Base-by-base conservation (phyloP, 257 asterid genomes). In the Pogostemon cablin region DNA sequence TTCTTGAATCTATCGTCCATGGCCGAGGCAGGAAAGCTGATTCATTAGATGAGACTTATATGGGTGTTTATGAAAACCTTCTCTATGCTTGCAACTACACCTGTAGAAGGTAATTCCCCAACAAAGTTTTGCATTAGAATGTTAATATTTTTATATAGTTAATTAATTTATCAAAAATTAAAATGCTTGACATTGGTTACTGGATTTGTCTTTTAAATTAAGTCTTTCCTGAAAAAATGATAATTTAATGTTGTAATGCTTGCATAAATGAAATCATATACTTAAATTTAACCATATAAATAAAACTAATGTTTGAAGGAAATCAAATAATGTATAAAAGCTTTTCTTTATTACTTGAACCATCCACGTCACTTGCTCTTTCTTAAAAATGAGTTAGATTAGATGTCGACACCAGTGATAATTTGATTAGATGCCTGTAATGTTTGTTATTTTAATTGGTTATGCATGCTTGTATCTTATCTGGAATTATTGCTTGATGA, bases 1-100 rank as follows among this genome's bases (percentile, higher is more conserved):
- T 67, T 65, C 86, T 90, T 60, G 98, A 93, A 83, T 95, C 92
- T 43, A 61, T 77, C 44, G 92, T 88, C 73, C 98, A 93, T 69
- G 98, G 98, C 59, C 88, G 97, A 68, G 97, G 98, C 75, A 87
- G 98, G 88, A 88, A 86, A 80, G 72, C 62, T 9, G 95, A 85
- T 81, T 90, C 97, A 10, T 61, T 86, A 76, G 90, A 93, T 59
- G 98, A 90, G 84, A 80, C 84, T 72, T 88, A 93, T 67, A 81
- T 90, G 79, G 97, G 98, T 73, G 97, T 93, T 66, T 74, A 86
- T 76, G 96, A 90, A 77, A 73, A 85, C 59, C 79, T 90, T 66
- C 81, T 93, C 57, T 93, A 93, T 84, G 98, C 97, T 72, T 93
- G 93, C 48, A 85, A 90, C 52, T 9, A 77, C 82, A 74, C 97